phyloP scores from a whole-genome alignment of 2,329 filamentous ascomycete genomes.

The Venturia oleaginea region DNA sequence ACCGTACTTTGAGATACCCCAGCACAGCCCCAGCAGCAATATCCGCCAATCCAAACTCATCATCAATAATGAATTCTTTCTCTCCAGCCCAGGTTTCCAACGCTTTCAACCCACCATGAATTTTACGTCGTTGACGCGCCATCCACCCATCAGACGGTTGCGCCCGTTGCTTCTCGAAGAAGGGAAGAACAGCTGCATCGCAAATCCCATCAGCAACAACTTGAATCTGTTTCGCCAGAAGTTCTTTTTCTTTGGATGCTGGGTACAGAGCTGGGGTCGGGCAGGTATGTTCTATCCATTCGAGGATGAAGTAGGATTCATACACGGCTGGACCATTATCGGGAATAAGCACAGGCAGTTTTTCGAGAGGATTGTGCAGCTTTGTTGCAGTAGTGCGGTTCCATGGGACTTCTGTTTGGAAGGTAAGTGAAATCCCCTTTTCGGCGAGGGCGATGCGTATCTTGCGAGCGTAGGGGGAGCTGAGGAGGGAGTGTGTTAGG shows the following conservation, averaged over 20 bases:
- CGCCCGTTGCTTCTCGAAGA: slow-evolving; percentile 28
- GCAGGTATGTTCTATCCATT: slow-evolving; percentile 28
- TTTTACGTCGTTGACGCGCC: slow-evolving; percentile 16
- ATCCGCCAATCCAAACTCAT: slow-evolving; percentile 27
- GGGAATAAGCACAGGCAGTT: slow-evolving; percentile 29
- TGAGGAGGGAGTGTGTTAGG: neutral
- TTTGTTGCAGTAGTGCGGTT: slow-evolving; percentile 31
- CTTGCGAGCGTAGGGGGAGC: slow-evolving; percentile 29
- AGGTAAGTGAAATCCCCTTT: slow-evolving; percentile 31
- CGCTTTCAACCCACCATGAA: neutral
- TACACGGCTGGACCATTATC: slow-evolving; percentile 20
- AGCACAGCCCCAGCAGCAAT: slow-evolving; percentile 26
- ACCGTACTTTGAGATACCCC: slow-evolving; percentile 27
- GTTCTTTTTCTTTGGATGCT: slow-evolving; percentile 17
- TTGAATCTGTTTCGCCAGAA: slow-evolving; percentile 27
- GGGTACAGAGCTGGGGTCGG: slow-evolving; percentile 23
- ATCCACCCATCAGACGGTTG: slow-evolving; percentile 26
- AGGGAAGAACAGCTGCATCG: slow-evolving; percentile 29
- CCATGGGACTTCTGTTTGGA: slow-evolving; percentile 36
- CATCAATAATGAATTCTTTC: slow-evolving; percentile 24
- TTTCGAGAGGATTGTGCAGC: slow-evolving; percentile 32
- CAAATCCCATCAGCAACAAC: slow-evolving; percentile 29
- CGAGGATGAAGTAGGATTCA: slow-evolving; percentile 30
- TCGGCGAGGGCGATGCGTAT: slow-evolving; percentile 32
- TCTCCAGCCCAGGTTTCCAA: slow-evolving; percentile 22